Base-by-base conservation (phyloP, 192 early-diverging fungal genomes). In the Lunasporangiospora selenospora region DNA sequence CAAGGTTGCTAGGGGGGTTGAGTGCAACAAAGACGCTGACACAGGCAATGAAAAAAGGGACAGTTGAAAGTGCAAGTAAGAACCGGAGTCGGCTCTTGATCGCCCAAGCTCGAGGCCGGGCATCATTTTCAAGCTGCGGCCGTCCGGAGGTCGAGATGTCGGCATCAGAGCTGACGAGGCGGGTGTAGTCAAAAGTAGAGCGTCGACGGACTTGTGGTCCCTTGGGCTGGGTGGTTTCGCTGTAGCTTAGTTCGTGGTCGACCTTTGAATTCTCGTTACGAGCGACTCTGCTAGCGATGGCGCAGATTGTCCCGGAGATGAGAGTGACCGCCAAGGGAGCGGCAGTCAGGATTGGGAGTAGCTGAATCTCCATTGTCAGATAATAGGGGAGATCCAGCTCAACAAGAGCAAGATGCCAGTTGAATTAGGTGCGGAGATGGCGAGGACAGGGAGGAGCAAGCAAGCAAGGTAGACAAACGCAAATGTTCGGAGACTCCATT, bases 161-260 rank as follows among this genome's bases (percentile, higher is more conserved):
- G 34, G 41, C 33, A 12, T 62, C 43, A 27, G 18, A 33, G 34
- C 16, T 45, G 26, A 26, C 23, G 32, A 73, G 48, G 24, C 42
- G 60, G 24, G 69, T 73, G 55, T 58, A 63, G 36, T 73, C 61
- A 36, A 73, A 73, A 11, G 50, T 63, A 6, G 69, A 63, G 24
- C 53, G 44, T 24, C 65, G 65, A 32, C 65, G 65, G 30, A 54
- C 26, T 6, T 38, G 32, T 2, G 52, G 39, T 6, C 43, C 45
- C 4, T 46, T 37, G 27, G 32, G 9, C 16, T 53, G 23, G n/a
- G 33, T 33, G 27, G 44, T 27, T 19, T 59, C 49, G 0, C 59
- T 43, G 8, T 58, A 43, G 39, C 43, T 57, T 19, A 62, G 53
- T 16, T 58, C 49, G 32, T 61, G 51, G n/a, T n/a, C n/a, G n/a